Evolutionary conservation across 2,329 filamentous ascomycete species (phyloP).

Genomic region (Conoideocrella luteorostrata): DNA sequence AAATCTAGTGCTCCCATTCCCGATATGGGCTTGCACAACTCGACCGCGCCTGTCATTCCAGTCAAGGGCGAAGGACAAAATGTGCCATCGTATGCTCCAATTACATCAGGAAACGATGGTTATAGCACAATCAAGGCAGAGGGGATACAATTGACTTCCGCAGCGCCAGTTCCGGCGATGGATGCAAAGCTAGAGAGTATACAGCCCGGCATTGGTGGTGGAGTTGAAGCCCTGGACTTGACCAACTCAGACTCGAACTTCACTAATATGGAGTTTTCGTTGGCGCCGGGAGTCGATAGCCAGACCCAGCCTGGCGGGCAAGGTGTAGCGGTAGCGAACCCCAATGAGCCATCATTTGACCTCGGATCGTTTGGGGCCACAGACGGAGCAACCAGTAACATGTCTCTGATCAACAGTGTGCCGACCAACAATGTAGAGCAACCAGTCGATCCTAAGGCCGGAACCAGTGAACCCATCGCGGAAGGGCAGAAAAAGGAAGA

Average conservation of each 20-base stretch:
- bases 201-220: constrained; percentile 15
- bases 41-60: constrained; percentile 11
- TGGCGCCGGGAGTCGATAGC: constrained; percentile 35
- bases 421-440: constrained; percentile 18
- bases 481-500: constrained; percentile 23
- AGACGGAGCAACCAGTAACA: constrained; percentile 21
- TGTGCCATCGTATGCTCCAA: constrained; percentile 1
- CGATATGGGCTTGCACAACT: constrained; percentile 44
- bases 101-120: not conserved
- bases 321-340: constrained; percentile 7
- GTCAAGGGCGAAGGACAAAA: constrained; percentile 21
- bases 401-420: constrained; percentile 24
- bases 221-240: constrained; percentile 11
- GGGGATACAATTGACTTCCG: constrained; percentile 15
- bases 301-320: constrained; percentile 16
- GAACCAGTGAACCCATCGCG: constrained; percentile 9
- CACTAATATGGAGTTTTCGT: constrained; percentile 51
- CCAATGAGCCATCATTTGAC: constrained; percentile 37
- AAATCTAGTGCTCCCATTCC: constrained; percentile 44
- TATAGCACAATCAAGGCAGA: constrained; percentile 19
- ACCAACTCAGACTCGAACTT: constrained; percentile 40
- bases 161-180: constrained; percentile 22
- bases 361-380: constrained; percentile 35
- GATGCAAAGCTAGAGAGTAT: constrained; percentile 18
- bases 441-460: constrained; percentile 8